Base-by-base conservation (phyloP, 2,329 filamentous ascomycete species). In the Nigrospora osmanthi region DNA sequence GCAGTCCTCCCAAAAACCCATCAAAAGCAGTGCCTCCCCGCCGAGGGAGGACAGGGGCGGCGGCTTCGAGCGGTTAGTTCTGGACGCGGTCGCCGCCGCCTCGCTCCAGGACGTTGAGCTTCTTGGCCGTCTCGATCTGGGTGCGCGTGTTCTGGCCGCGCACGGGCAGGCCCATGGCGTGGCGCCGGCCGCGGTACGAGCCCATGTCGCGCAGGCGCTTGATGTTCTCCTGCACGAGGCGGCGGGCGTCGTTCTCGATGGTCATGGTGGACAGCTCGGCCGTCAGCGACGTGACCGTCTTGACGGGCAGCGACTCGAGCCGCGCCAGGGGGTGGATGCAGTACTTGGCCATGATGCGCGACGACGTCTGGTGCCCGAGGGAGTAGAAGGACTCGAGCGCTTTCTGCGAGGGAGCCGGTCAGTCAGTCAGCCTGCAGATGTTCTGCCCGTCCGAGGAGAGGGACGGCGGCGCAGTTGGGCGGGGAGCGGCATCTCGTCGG, bases 151-250 rank as follows among this genome's bases (percentile, higher is more conserved):
- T 80, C 70, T 98, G 93, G 55, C 93, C 93, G 54, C 93, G 79
- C 44, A 93, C 91, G 4, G 93, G 93, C 69, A 97, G 68, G 49
- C 84, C 81, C 85, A 97, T 90, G 46, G 91, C 91, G 72, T 98
- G 93, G 54, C 93, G 75, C 64, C 87, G 83, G 52, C 93, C 93
- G 43, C 93, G 75, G 62, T 95, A 95, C 4, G 85, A 83, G 41
- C 90, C 90, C 72, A 95, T 96, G 58, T 96, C 90, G 62, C 86
- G 87, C 64, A 98, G 59, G 48, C 91, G 75, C 61, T 75, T 75
- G 55, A 98, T 95, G 59, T 97, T 93, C 41, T 95, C 88, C 57
- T 84, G 76, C 34, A 96, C 69, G 47, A 87, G 71, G 60, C 85
- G 79, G 58, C 81, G 75, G 52, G 94, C 75, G 58, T 97, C 90